These are phyloP conservation scores for Penicillium sp. DNA, from an alignment of 2,329 filamentous ascomycete genomes.

Conservation along the genomic window DNA sequence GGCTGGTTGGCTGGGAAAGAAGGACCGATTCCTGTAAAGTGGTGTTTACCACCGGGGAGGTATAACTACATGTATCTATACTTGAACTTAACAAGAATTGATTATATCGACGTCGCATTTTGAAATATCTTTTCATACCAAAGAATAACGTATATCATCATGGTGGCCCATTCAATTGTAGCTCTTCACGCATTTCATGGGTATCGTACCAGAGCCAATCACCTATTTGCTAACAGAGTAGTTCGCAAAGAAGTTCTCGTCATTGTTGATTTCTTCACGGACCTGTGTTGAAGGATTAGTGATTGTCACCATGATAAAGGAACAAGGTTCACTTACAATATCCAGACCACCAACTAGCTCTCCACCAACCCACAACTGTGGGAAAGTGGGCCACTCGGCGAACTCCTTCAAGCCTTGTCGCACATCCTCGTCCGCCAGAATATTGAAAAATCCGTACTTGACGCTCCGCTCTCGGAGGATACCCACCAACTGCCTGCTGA, in stretches of 20 bases:
- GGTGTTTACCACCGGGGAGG: no score
- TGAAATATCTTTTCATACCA: slow-evolving; percentile 11
- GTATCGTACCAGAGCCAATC: slow-evolving; percentile 18
- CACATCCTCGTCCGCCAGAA: slow-evolving; percentile 94
- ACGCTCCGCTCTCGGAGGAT: slow-evolving; percentile 86
- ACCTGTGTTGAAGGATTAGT: slow-evolving; percentile 56
- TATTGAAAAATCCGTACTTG: slow-evolving; percentile 99
- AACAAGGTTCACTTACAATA: slow-evolving; percentile 67
- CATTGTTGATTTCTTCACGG: slow-evolving; percentile 85
- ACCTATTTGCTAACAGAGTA: slow-evolving; percentile 55
- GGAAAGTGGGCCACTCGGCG: slow-evolving; percentile 98
- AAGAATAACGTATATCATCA: slow-evolving; percentile 21
- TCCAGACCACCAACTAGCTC: slow-evolving; percentile 92
- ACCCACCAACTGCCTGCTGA: slow-evolving; percentile 84
- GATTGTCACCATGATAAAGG: slow-evolving; percentile 1
- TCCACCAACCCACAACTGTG: slow-evolving; percentile 88
- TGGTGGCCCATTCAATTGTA: slow-evolving; percentile 9
- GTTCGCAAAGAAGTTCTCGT: slow-evolving; percentile 77
- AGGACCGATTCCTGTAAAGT: no score
- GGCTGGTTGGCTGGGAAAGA: no score
- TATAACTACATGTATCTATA: neutral
- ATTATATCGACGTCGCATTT: slow-evolving; percentile 3
- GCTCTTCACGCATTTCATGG: slow-evolving; percentile 13
- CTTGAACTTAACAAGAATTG: neutral
- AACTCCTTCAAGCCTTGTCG: slow-evolving; percentile 94